A percentile compares a stretch with the other conserved stretches of the same genome.
Conservation (phyloP, 2,329 filamentous ascomycete species). For the Gaeumannomyces sp. region DNA sequence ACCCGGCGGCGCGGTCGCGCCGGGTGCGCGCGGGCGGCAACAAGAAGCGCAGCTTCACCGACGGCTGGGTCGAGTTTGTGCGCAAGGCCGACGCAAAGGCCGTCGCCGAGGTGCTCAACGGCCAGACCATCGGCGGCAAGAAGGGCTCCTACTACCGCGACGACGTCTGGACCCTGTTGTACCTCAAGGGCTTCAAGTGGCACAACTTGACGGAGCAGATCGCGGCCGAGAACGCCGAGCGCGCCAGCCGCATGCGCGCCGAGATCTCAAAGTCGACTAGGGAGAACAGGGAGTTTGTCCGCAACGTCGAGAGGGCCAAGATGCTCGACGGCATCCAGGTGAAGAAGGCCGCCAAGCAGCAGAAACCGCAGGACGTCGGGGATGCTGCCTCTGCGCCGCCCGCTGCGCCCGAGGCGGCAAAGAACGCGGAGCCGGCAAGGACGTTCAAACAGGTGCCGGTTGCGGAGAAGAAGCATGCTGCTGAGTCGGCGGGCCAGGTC, state of each 20-base stretch:
- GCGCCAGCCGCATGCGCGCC: slow-evolving; percentile 66
- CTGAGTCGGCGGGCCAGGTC: slow-evolving; percentile 48
- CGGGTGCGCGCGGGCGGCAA: slow-evolving; percentile 71
- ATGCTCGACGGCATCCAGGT: slow-evolving; percentile 68
- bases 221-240: slow-evolving; percentile 72
- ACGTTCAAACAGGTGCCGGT: slow-evolving; percentile 64
- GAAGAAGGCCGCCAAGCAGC: slow-evolving; percentile 44
- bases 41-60: slow-evolving; percentile 74
- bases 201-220: slow-evolving; percentile 68
- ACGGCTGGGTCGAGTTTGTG: slow-evolving; percentile 82
- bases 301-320: slow-evolving; percentile 74
- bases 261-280: slow-evolving; percentile 69
- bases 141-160: slow-evolving; percentile 80
- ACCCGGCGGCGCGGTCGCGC: slow-evolving; percentile 56
- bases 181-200: slow-evolving; percentile 83
- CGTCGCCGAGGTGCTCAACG: slow-evolving; percentile 71
- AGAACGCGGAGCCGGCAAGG: slow-evolving; percentile 24
- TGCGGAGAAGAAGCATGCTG: slow-evolving; percentile 40
- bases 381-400: slow-evolving; percentile 11
- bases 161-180: slow-evolving; percentile 79
- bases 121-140: slow-evolving; percentile 72
- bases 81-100: slow-evolving; percentile 70
- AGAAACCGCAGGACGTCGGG: slow-evolving; percentile 25
- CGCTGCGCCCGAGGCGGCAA: slow-evolving; percentile 16
- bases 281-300: slow-evolving; percentile 77